These are phyloP conservation scores for Aureobasidium zeae DNA, from an alignment of 2,329 filamentous ascomycete genomes.

Conservation along the genomic window DNA sequence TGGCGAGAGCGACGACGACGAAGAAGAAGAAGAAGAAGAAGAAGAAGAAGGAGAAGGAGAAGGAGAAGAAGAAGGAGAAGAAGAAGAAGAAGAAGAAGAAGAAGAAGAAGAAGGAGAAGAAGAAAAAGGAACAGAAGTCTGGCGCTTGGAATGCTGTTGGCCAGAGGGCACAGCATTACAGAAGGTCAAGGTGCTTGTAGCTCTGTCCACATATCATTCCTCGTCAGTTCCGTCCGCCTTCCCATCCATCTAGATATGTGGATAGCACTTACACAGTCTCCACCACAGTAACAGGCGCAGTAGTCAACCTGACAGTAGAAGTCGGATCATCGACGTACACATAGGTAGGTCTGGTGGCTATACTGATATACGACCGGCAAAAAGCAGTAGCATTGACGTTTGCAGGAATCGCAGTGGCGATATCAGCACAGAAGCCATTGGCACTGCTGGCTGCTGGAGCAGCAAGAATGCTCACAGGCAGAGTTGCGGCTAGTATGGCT, in stretches of 20 bases:
- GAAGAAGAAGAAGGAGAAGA: not conserved
- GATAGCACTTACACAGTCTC: not conserved
- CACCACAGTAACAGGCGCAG: not conserved
- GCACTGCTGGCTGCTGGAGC: not conserved
- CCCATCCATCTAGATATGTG: too few relatives aligned
- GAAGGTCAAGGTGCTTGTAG: slow-evolving; percentile 6
- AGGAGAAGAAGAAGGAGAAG: too few relatives aligned
- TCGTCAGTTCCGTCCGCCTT: not conserved
- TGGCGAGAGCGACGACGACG: too few relatives aligned
- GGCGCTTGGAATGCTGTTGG: not conserved
- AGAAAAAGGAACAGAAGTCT: not conserved
- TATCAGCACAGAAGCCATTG: not conserved
- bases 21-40: too few relatives aligned
- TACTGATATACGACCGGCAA: not conserved
- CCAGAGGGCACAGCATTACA: not conserved
- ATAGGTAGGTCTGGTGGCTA: not conserved
- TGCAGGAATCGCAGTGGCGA: not conserved
- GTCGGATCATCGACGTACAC: not conserved
- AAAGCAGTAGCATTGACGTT: not conserved
- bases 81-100: not conserved
- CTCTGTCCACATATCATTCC: not conserved
- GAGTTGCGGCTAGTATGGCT: too few relatives aligned
- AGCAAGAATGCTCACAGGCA: too few relatives aligned
- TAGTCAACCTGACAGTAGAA: not conserved
- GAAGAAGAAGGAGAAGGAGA: too few relatives aligned